A percentile compares a stretch with the other conserved stretches of the same genome.
phyloP scores from a whole-genome alignment of 371 early-diverging fungal species.

The Mortierella sp. region DNA sequence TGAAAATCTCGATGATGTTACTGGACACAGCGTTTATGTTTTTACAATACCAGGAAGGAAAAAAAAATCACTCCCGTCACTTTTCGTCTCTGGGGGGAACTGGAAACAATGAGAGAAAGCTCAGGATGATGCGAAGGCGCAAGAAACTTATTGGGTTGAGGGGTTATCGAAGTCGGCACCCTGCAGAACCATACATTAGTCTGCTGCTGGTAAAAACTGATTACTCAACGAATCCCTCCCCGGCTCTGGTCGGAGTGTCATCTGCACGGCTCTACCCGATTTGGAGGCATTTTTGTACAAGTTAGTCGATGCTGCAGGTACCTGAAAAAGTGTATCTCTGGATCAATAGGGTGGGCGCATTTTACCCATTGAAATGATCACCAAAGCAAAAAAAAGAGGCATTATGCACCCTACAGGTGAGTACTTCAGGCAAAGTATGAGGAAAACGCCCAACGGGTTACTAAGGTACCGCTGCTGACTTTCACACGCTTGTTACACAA shows the following conservation, averaged over 20 bases:
- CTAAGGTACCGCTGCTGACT: conserved; percentile 15
- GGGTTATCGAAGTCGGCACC: conserved; percentile 11
- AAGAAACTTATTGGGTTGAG: conserved; percentile 9
- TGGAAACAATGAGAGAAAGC: conserved; percentile 16
- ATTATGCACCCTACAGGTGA: conserved; percentile 5
- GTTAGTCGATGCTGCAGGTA: conserved; percentile 14
- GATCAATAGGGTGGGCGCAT: conserved; percentile 16
- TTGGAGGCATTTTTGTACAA: conserved; percentile 14
- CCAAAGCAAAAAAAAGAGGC: conserved; percentile 14
- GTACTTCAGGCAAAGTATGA: conserved; percentile 17
- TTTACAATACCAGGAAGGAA: neutral
- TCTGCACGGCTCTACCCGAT: conserved; percentile 16
- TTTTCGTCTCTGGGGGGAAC: conserved; percentile 10
- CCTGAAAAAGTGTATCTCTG: conserved; percentile 13
- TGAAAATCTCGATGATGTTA: conserved; percentile 12
- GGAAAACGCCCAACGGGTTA: conserved; percentile 15
- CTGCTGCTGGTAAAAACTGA: conserved; percentile 13
- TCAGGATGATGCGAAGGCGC: conserved; percentile 16
- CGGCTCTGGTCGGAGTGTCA: conserved; percentile 15
- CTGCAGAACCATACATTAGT: conserved; percentile 8
- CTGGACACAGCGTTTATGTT: conserved; percentile 11
- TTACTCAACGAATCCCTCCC: conserved; percentile 11
- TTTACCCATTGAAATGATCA: conserved; percentile 13
- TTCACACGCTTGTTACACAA: conserved; percentile 20
- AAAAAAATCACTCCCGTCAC: conserved; percentile 6